Evolutionary conservation across 306 rosid genomes (phyloP).

Genomic region (Mimosa pudica): DNA sequence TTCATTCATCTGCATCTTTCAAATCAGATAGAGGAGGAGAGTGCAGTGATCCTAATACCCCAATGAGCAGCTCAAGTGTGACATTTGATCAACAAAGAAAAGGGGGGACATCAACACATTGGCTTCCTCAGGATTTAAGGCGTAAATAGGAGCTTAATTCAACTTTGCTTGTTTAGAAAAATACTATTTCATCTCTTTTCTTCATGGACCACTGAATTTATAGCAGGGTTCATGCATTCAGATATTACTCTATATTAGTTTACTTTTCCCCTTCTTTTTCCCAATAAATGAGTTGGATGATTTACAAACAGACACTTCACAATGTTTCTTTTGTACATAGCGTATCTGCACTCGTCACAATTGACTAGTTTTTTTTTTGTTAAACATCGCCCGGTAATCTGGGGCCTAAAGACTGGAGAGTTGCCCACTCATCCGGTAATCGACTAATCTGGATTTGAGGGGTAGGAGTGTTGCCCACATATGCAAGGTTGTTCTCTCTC

Average conservation of each 20-base stretch:
- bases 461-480: too few species aligned
- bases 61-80: conserved; percentile 79
- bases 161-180: conserved; percentile 30
- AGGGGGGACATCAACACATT: conserved; percentile 56
- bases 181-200: conserved; percentile 30
- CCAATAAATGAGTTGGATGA: conserved; percentile 46
- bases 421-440: too few species aligned
- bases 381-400: too few species aligned
- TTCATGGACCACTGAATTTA: conserved; percentile 47
- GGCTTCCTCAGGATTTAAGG: conserved; percentile 79
- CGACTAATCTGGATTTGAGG: too few species aligned
- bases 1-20: conserved; percentile 52
- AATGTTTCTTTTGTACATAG: conserved; percentile 37
- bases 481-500: too few species aligned
- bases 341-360: conserved; percentile 1
- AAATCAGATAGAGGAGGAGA: conserved; percentile 71
- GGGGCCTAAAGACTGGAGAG: too few species aligned
- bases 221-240: conserved; percentile 48
- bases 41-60: conserved; percentile 67
- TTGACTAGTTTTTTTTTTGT: not conserved
- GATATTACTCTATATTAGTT: conserved; percentile 51
- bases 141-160: conserved; percentile 55
- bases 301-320: conserved; percentile 28
- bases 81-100: conserved; percentile 68
- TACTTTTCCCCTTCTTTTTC: conserved; percentile 19